Percentiles rank a stretch among this genome's conserved stretches.
phyloP scores from a whole-genome alignment of 2,329 filamentous ascomycete species.

The Fusarium sp. region DNA sequence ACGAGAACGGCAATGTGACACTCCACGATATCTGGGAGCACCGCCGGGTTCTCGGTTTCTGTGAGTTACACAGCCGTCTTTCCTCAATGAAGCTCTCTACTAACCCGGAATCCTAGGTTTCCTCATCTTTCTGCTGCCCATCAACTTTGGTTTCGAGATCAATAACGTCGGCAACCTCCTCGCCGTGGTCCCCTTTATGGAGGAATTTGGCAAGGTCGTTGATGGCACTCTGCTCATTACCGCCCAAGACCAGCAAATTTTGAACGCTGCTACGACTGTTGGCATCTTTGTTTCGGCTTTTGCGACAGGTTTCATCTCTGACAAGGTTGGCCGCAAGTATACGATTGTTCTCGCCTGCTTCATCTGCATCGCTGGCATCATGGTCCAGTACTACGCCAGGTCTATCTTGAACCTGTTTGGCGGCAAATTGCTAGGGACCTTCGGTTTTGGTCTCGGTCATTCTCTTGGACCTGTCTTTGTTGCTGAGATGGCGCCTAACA shows the following conservation, averaged over 20 bases:
- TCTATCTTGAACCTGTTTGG: conserved; percentile 42
- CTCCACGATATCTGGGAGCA: conserved; percentile 32
- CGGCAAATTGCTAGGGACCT: conserved; percentile 41
- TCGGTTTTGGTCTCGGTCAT: conserved; percentile 46
- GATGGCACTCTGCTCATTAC: conserved; percentile 30
- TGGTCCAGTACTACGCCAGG: conserved; percentile 40
- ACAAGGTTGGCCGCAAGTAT: conserved; percentile 41
- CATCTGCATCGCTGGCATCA: conserved; percentile 37
- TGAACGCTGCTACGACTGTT: conserved; percentile 43
- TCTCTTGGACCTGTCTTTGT: conserved; percentile 46
- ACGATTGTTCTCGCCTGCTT: conserved; percentile 37
- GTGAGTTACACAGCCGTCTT: background rate
- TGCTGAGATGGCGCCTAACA: conserved; percentile 44
- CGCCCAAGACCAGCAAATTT: conserved; percentile 44
- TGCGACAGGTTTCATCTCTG: conserved; percentile 39
- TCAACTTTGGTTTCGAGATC: conserved; percentile 46
- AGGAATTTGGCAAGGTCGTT: conserved; percentile 34
- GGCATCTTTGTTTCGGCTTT: conserved; percentile 46
- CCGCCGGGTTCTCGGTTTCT: conserved; percentile 31
- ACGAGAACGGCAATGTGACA: conserved; percentile 5
- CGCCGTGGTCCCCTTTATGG: conserved; percentile 40
- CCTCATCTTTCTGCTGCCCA: conserved; percentile 41
- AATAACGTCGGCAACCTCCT: conserved; percentile 44
- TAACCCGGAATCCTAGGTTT: conserved; percentile 23
- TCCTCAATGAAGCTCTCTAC: rapidly evolving